phyloP scores from a whole-genome alignment of 1,284 basidiomycete genomes.

The Cronartium quercuum region DNA sequence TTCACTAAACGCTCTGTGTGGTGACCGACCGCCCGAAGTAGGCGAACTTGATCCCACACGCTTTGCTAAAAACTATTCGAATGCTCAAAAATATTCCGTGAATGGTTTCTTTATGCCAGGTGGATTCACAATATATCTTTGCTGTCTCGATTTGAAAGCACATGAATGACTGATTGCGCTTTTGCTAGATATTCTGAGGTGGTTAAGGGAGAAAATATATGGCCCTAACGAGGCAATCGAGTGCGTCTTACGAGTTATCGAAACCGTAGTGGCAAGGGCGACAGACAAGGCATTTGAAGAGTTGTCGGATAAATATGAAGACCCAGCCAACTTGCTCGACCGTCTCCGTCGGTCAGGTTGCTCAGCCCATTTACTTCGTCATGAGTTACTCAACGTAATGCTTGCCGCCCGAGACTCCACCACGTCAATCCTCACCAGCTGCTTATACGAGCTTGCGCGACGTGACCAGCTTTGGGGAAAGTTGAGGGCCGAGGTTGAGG shows the following conservation, averaged over 20 bases:
- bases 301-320: neutral
- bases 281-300: neutral
- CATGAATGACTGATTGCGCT: neutral
- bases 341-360: constrained; percentile 27
- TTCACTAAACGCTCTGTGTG: constrained; percentile 16
- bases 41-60: neutral
- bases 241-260: constrained; percentile 11
- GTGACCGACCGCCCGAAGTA: neutral
- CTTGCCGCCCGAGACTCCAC: constrained; percentile 65
- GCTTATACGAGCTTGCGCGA: constrained; percentile 60
- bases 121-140: neutral
- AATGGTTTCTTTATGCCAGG: neutral
- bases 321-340: constrained; percentile 22
- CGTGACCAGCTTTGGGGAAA: constrained; percentile 57
- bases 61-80: constrained; percentile 23
- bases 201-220: neutral
- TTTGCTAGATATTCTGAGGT: neutral
- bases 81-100: constrained; percentile 19
- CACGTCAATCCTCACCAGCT: constrained; percentile 59
- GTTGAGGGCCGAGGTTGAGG: constrained; percentile 53
- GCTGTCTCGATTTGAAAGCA: no score
- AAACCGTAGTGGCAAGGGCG: constrained; percentile 1
- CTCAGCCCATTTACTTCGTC: constrained; percentile 55
- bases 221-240: constrained; percentile 5
- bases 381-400: constrained; percentile 65